Percentiles rank a stretch among this genome's conserved stretches.
These are phyloP conservation scores for Trichopus zeylanicus DNA, from an alignment of 116 monocot genomes.

Conservation along the genomic window DNA sequence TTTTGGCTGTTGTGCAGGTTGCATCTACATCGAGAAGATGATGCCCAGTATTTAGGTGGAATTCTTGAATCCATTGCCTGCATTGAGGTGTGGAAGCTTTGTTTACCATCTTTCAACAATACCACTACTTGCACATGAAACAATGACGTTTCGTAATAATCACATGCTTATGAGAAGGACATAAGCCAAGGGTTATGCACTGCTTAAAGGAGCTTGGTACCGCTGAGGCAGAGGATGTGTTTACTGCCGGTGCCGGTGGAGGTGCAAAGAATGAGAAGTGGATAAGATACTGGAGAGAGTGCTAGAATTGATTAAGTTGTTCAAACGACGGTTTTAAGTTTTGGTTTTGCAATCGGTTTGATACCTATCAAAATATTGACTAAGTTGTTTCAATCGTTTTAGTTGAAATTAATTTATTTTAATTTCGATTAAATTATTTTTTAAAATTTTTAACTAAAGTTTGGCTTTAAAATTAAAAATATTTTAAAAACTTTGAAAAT, in stretches of 20 bases:
- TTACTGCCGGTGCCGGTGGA: constrained; percentile 75
- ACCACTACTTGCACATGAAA: background rate
- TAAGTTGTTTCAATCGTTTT: too few species aligned
- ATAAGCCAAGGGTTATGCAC: constrained; percentile 52
- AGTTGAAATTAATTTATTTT: too few species aligned
- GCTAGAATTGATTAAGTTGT: too few species aligned
- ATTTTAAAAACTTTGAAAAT: too few species aligned
- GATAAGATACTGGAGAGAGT: constrained; percentile 67
- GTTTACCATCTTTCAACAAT: background rate
- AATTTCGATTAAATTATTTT: too few species aligned
- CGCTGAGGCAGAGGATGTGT: constrained; percentile 52
- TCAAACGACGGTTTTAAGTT: too few species aligned
- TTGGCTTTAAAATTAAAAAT: too few species aligned
- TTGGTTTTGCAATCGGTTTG: too few species aligned
- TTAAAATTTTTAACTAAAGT: too few species aligned
- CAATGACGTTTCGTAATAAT: background rate
- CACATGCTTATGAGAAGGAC: background rate
- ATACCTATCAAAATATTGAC: too few species aligned
- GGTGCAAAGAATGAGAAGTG: constrained; percentile 64
- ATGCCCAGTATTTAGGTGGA: constrained; percentile 61
- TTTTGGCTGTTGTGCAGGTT: constrained; percentile 32
- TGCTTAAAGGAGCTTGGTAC: constrained; percentile 67
- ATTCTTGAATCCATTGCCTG: constrained; percentile 78
- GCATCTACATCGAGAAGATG: constrained; percentile 50
- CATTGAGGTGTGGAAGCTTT: constrained; percentile 54